A percentile compares a stretch with the other conserved stretches of the same genome.
Conservation (phyloP, 352 stramenopile species). For the Phytophthora nicotianae region DNA sequence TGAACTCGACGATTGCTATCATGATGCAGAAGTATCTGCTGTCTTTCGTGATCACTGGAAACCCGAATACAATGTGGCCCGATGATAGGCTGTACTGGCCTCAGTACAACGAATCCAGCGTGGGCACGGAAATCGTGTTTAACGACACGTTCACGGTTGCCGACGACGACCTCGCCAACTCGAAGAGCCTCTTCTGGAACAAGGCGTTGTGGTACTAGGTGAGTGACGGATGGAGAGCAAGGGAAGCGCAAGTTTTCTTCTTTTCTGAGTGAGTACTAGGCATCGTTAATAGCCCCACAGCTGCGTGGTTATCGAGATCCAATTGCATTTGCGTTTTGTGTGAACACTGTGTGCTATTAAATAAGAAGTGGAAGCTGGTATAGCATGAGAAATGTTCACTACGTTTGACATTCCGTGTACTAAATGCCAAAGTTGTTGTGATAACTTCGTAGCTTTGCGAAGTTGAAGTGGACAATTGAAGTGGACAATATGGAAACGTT, state of each 20-base stretch:
- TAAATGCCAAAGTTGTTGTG: background rate
- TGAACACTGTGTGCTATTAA: no score
- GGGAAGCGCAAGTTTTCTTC: background rate
- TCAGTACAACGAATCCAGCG: slow-evolving; percentile 34
- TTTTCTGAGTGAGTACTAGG: background rate
- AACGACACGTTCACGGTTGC: slow-evolving; percentile 35
- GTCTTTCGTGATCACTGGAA: slow-evolving; percentile 34
- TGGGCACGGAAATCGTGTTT: slow-evolving; percentile 32
- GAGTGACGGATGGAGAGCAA: no score
- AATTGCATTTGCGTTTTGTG: background rate
- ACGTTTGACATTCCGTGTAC: no score
- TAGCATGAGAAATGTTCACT: no score
- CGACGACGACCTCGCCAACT: slow-evolving; percentile 33
- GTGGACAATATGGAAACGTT: slow-evolving; percentile 13
- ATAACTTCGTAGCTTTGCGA: no score
- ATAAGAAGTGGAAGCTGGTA: no score
- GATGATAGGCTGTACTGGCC: slow-evolving; percentile 37
- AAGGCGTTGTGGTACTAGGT: slow-evolving; percentile 39
- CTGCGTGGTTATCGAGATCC: background rate
- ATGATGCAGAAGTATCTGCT: slow-evolving; percentile 40
- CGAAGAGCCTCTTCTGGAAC: slow-evolving; percentile 41
- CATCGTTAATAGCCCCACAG: no score
- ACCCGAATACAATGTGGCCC: slow-evolving; percentile 32
- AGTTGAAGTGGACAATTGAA: slow-evolving; percentile 9
- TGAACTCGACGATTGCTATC: slow-evolving; percentile 28